Base-by-base conservation (phyloP, 495 filamentous ascomycete genomes). In the Aspergillus biplanus region DNA sequence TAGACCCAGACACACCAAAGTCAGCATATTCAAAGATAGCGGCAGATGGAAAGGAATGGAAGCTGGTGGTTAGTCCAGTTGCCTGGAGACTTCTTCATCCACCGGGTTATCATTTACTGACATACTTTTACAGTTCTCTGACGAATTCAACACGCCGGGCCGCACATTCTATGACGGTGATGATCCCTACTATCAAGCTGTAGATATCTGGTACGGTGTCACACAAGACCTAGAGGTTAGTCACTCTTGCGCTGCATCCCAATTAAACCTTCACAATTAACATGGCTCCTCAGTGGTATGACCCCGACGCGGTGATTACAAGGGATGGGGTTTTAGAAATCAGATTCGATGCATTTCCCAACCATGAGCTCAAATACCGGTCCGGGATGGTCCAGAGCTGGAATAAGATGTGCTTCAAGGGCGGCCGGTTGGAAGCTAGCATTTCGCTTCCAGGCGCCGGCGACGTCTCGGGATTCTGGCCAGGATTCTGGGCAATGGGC, bases 321-420 rank as follows among this genome's bases (percentile, higher is more conserved):
- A 80, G 76, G 44, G 84, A 89, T 65, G 90, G 90, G 27, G 83
- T 83, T 9, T 79, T 93, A 27, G 85, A 88, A 66, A 75, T 93
- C 52, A 80, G 81, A 61, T 89, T 92, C 62, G 88, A 89, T 68
- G 74, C 82, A 6, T 91, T 88, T 71, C 71, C 83, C 58, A 92
- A 86, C 62, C 90, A 92, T 71, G 82, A 82, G 39, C 71, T 92
- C 9, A 80, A 88, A 61, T 93, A 89, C 67, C 82, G 90, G 37
- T 93, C 90, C 15, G 90, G 87, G n/a, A 93, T 92, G 90, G 63
- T 92, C 8, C 89, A 92, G 64, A 90, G 86, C 32, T 93, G 90
- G 90, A 93, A 92, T 72, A 86, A 92, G 68, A 63, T 92, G 48
- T 92, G 90, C 71, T 90, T 92, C 73, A 90, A 87, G 54, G 90